Percentiles rank a stretch among this genome's conserved stretches.
phyloP scores from a whole-genome alignment of 805 yeast species.

The Hanseniaspora hatyaiensis region DNA sequence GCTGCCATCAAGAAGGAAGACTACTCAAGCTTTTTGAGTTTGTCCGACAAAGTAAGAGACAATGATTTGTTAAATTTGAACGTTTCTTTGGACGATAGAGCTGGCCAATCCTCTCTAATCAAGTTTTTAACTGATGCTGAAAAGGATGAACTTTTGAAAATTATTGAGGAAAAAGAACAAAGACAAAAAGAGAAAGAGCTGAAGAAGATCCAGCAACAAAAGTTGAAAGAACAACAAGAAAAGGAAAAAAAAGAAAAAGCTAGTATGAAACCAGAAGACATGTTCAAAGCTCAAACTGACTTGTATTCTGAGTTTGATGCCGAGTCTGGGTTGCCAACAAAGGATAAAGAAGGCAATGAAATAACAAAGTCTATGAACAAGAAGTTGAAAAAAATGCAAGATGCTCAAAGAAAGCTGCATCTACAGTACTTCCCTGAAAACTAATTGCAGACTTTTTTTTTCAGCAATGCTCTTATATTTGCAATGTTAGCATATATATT shows the following conservation, averaged over 20 bases:
- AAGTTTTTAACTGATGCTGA: conserved; percentile 68
- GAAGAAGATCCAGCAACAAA: conserved; percentile 47
- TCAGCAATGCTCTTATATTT: too few relatives aligned
- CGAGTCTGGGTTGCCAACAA: conserved; percentile 61
- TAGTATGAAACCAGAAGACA: conserved; percentile 52
- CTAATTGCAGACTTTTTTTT: too few relatives aligned
- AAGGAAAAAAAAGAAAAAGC: conserved; percentile 54
- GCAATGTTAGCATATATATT: too few relatives aligned
- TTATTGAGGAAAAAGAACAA: conserved; percentile 47
- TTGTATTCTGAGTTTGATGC: conserved; percentile 70
- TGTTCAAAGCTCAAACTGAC: conserved; percentile 49
- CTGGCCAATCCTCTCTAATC: conserved; percentile 65
- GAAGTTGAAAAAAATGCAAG: conserved; percentile 67
- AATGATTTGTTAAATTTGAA: conserved; percentile 61
- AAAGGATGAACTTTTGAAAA: conserved; percentile 45
- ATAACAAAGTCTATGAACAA: conserved; percentile 75
- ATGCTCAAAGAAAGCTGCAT: conserved; percentile 70
- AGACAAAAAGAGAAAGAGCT: conserved; percentile 41
- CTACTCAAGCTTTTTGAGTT: conserved; percentile 44
- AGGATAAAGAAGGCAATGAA: conserved; percentile 66
- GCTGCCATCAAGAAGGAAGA: conserved; percentile 54
- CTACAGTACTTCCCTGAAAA: conserved; percentile 40
- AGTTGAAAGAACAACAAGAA: conserved; percentile 50
- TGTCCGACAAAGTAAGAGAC: conserved; percentile 65
- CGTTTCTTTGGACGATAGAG: conserved; percentile 79